phyloP scores from a whole-genome alignment of 106 monocot species.

The Dendrobium nobile region DNA sequence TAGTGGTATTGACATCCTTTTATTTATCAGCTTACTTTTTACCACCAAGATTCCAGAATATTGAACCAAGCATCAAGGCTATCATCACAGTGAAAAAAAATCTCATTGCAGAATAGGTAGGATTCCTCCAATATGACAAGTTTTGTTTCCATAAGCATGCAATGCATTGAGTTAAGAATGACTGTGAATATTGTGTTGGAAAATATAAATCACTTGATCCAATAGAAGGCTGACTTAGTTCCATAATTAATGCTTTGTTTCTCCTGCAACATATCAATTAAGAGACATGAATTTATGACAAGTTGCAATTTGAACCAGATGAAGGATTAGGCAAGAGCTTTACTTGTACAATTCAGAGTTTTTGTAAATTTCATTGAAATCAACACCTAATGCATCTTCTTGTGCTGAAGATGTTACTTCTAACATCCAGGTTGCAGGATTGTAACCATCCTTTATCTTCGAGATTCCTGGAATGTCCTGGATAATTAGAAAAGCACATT shows the following conservation, averaged over 20 bases:
- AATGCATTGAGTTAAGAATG: constrained; percentile 19
- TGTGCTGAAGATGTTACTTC: constrained; percentile 5
- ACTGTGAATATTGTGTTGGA: constrained; percentile 25
- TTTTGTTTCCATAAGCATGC: constrained; percentile 33
- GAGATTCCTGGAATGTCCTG: constrained; percentile 2
- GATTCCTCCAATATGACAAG: constrained; percentile 28
- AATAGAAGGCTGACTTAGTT: constrained; percentile 10
- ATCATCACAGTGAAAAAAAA: constrained; percentile 23
- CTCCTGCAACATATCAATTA: constrained; percentile 10
- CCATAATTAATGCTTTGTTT: constrained; percentile 14
- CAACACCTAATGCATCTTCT: background rate
- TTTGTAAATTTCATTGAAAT: background rate
- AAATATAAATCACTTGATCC: constrained; percentile 24
- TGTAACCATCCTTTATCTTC: constrained; percentile 16
- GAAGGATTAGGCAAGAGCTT: background rate
- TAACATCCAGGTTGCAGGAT: constrained; percentile 18
- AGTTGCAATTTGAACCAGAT: background rate
- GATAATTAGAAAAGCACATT: background rate
- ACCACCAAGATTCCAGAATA: constrained; percentile 5
- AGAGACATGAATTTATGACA: background rate
- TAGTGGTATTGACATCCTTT: too few relatives aligned
- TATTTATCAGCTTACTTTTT: background rate
- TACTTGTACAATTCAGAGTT: constrained; percentile 1
- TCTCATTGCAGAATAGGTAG: constrained; percentile 14
- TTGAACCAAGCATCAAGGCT: constrained; percentile 27